Evolutionary conservation across 805 yeast species (phyloP), one percentile per base, ranked within the genome.

Genomic region (Kuraishia capsulata): DNA sequence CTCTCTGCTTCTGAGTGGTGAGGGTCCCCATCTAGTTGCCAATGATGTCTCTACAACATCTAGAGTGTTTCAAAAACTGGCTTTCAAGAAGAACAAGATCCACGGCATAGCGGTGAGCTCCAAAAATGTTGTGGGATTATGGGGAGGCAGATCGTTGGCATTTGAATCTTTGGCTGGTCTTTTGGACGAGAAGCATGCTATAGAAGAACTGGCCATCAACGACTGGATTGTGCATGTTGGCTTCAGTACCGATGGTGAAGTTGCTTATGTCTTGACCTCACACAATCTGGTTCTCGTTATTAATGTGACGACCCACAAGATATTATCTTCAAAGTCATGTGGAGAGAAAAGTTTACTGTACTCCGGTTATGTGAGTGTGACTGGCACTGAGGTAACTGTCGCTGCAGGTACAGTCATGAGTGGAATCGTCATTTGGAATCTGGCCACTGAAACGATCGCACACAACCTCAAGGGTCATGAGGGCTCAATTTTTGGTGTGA

Each of bases 391-490:
- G 28, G 71, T 80, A 0, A 53, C 71, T 4, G 67, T 87, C 11
- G 87, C 87, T 20, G 89, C 96, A 0, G 98, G 98, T 19, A 90
- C 98, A 0, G 97, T 90, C 2, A 78, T 89, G 79, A 80, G 81
- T 35, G 96, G 97, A 11, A 78, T 86, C 2, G 62, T 84, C 3
- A 62, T 88, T 2, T 90, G 97, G 97, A 76, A 76, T 35, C 51
- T 76, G 19, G 54, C 56, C 29, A 47, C 59, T 3, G 44, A 59
- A 1, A 33, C 62, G 23, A 61, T 81, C 6, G 19, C 75, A 3
- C 76, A 78, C 47, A 70, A 69, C 28, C 63, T 90, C 37, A 69
- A 71, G 0, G 82, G 80, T 1, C 98, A 92, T 60, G 88, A 81
- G 54, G 98, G 98, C 2, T 84, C 96, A 0, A 88, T 90, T 21